These are phyloP conservation scores for Cyclospora cayetanensis DNA, from an alignment of 169 alveolate species.

Conservation along the genomic window DNA sequence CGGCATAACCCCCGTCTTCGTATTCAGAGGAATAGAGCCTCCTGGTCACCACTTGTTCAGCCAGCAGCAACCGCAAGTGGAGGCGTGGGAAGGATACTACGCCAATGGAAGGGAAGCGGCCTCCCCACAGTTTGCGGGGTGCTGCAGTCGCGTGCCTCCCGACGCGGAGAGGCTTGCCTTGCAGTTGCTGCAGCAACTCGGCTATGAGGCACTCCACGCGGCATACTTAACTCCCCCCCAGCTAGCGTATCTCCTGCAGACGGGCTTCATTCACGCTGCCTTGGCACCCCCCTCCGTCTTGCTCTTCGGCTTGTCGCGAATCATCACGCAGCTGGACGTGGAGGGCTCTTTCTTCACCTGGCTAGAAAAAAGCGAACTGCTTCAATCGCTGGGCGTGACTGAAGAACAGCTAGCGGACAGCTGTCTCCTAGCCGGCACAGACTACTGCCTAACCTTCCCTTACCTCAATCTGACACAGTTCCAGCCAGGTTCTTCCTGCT, in stretches of 20 bases:
- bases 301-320: constrained; percentile 64
- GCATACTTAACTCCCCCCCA: constrained; percentile 73
- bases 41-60: constrained; percentile 40
- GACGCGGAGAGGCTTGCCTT: constrained; percentile 57
- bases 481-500: background rate
- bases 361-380: constrained; percentile 47
- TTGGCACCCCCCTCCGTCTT: constrained; percentile 71
- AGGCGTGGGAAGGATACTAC: background rate
- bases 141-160: background rate
- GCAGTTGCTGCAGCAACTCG: constrained; percentile 57
- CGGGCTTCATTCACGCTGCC: constrained; percentile 57
- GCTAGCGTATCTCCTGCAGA: constrained; percentile 60
- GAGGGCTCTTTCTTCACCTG: constrained; percentile 13
- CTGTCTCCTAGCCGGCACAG: constrained; percentile 76
- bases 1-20: constrained; percentile 57
- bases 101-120: background rate
- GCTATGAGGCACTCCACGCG: constrained; percentile 60
- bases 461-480: constrained; percentile 66
- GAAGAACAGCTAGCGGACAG: constrained; percentile 71
- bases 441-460: constrained; percentile 72
- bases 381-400: constrained; percentile 27
- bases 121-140: background rate
- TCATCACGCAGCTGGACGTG: constrained; percentile 61
- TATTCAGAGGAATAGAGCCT: constrained; percentile 61
- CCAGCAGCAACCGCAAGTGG: constrained; percentile 2